phyloP scores from a whole-genome alignment of 2,329 filamentous ascomycete species.

The Zarea fungicola region DNA sequence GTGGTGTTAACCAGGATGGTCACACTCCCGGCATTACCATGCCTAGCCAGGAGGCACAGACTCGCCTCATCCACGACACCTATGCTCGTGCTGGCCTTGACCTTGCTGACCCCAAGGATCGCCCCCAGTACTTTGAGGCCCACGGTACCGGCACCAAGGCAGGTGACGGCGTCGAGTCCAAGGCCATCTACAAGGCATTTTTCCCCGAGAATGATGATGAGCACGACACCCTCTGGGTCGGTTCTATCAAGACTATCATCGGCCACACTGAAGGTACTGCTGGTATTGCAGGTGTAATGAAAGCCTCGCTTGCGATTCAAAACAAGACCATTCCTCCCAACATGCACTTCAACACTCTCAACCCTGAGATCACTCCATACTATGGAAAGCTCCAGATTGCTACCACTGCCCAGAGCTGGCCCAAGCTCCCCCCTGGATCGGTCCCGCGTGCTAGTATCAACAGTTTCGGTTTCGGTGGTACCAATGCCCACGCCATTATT shows the following conservation, averaged over 20 bases:
- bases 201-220: constrained; percentile 18
- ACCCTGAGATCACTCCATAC: constrained; percentile 33
- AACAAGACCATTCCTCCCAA: constrained; percentile 41
- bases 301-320: constrained; percentile 42
- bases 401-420: constrained; percentile 11
- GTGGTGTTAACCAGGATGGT: constrained; percentile 49
- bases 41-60: constrained; percentile 42
- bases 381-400: constrained; percentile 18
- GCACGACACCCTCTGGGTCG: constrained; percentile 26
- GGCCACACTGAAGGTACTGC: constrained; percentile 44
- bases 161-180: constrained; percentile 48
- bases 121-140: constrained; percentile 38
- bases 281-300: constrained; percentile 43
- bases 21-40: constrained; percentile 50
- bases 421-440: constrained; percentile 5
- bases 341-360: constrained; percentile 41
- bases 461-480: constrained; percentile 38
- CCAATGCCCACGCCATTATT: constrained; percentile 33
- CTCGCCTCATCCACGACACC: constrained; percentile 31
- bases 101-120: constrained; percentile 21
- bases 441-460: constrained; percentile 32
- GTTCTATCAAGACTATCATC: constrained; percentile 42
- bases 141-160: constrained; percentile 27
- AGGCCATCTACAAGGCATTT: constrained; percentile 40
- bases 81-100: constrained; percentile 35